Evolutionary conservation across 495 filamentous ascomycete species (phyloP), one percentile per base, ranked within the genome.

Genomic region (Clavariopsis aquatica): DNA sequence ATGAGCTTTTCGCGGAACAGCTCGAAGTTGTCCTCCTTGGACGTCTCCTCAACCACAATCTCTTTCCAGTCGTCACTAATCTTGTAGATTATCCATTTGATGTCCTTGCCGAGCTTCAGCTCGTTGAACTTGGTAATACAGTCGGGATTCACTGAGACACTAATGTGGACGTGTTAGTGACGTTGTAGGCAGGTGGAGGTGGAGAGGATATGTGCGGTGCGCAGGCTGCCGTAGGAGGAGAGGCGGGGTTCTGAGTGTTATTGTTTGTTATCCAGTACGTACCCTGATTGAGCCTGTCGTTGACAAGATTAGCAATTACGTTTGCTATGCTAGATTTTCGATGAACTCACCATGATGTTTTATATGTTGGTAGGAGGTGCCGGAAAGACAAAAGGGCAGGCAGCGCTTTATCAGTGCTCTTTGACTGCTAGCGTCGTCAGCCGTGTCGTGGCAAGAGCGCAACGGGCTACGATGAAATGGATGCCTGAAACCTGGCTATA

Each of bases 1-100:
- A 88, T 75, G 60, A 96, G 87, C 83, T 89, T 89, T 72, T 86
- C 78, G 69, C 89, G 89, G 84, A 96, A 96, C 62, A 74, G 78
- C 3, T 62, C 56, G 65, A 73, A 82, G 65, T 77, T 69, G 20
- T 51, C 61, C 13, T 77, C 68, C 0, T 53, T 73, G 59, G 86
- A 85, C 64, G 85, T 82, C 69, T 95, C 90, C 38, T 88, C 86
- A 71, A 97, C 84, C 47, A 89, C 89, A 74, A 97, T 92, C 71
- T 88, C 76, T 78, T 89, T 94, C 86, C 89, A 89, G 84, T 96
- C 85, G 78, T 96, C 91, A 68, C 89, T 84, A 73, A 98, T 87
- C 84, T 96, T 96, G 89, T 87, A 98, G 86, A 98, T 89, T 81
- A 98, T 88, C 81, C 85, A 98, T 81, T 95, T 96, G 82, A 85